Conservation (phyloP, 2,329 filamentous ascomycete genomes). For the Clarireedia sp. region DNA sequence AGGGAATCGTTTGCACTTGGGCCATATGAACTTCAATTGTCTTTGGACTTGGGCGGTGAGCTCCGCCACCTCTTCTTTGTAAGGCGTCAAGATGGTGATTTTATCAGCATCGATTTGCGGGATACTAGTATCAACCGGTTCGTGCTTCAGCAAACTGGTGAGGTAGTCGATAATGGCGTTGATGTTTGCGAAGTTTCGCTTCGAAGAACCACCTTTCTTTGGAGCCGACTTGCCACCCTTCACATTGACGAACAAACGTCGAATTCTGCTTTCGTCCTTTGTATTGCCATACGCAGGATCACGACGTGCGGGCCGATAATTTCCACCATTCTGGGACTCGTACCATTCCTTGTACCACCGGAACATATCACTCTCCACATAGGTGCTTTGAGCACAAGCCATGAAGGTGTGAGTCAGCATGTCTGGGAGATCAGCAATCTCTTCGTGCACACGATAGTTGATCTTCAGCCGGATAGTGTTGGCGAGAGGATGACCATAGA, state of each 20-base stretch:
- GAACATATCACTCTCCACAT: neutral
- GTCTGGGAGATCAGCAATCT: slow-evolving; percentile 10
- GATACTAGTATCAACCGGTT: neutral
- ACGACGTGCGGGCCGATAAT: neutral
- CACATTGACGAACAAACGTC: neutral
- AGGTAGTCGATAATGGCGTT: slow-evolving; percentile 3
- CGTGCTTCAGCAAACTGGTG: neutral
- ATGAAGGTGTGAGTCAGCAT: slow-evolving; percentile 8
- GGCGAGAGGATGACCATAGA: neutral
- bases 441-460: slow-evolving; percentile 13
- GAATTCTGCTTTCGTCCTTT: neutral
- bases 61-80: slow-evolving; percentile 6
- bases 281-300: neutral
- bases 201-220: neutral
- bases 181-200: slow-evolving; percentile 13
- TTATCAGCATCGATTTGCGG: neutral
- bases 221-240: neutral
- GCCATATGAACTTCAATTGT: too few relatives aligned
- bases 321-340: neutral
- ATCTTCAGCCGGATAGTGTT: slow-evolving; percentile 8
- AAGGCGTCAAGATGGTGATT: slow-evolving; percentile 9
- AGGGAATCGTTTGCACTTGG: neutral
- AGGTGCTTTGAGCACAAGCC: neutral
- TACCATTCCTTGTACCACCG: slow-evolving; percentile 5
- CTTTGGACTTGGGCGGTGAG: slow-evolving; percentile 1